phyloP scores from a whole-genome alignment of 225 moss, liverwort and hornwort genomes.

The Marchantia polymorpha region DNA sequence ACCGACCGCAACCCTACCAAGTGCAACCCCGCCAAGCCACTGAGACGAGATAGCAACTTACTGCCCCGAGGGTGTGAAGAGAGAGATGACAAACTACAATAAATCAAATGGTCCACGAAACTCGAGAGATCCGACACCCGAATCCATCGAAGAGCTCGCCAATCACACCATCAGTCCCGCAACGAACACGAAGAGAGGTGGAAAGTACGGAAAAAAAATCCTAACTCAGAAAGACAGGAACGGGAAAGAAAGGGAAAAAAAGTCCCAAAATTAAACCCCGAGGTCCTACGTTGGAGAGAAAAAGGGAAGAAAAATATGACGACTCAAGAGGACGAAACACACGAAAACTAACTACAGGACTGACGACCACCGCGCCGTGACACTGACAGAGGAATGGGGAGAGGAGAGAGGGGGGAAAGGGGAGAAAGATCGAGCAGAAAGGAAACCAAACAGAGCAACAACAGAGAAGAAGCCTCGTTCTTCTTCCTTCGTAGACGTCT shows the following conservation, averaged over 20 bases:
- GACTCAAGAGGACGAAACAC: neutral
- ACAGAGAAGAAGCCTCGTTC: slow-evolving; percentile 12
- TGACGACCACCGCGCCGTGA: slow-evolving; percentile 11
- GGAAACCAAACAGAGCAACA: slow-evolving; percentile 13
- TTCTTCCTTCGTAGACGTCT: neutral
- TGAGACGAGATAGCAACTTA: slow-evolving; percentile 6
- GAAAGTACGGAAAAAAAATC: neutral
- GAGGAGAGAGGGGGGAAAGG: neutral
- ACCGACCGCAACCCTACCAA: slow-evolving; percentile 16
- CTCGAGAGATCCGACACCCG: neutral
- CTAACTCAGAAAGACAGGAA: neutral
- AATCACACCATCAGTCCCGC: neutral
- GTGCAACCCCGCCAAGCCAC: slow-evolving; percentile 10
- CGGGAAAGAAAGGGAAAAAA: neutral
- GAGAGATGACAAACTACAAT: neutral
- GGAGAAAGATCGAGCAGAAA: slow-evolving; percentile 14
- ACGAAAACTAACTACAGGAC: slow-evolving; percentile 1
- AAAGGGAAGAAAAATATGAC: neutral
- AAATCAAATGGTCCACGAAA: slow-evolving; percentile 16
- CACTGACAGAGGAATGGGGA: slow-evolving; percentile 1
- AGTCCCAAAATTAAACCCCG: neutral
- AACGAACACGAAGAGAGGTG: neutral
- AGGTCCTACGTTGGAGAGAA: neutral
- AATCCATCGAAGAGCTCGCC: slow-evolving; percentile 21
- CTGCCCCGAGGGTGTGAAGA: slow-evolving; percentile 8